A percentile compares a stretch with the other conserved stretches of the same genome.
Conservation (phyloP, 768 basidiomycete genomes). For the Saitozyma sp. region DNA sequence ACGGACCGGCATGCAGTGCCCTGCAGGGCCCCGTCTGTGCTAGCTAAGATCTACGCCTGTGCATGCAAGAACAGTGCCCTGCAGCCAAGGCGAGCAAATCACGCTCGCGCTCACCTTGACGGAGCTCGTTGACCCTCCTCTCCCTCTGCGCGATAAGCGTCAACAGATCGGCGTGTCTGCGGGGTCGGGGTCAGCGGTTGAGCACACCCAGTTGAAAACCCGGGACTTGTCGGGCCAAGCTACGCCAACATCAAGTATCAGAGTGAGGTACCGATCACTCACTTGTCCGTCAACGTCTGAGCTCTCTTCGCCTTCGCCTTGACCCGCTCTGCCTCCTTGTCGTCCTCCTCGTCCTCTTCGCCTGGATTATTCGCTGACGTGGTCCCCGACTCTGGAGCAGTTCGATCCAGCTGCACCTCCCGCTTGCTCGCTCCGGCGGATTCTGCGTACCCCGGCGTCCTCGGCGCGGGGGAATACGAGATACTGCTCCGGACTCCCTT, state of each 20-base stretch:
- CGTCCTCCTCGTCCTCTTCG: background rate
- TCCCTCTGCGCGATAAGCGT: slow-evolving; percentile 43
- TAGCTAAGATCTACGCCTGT: too few species aligned
- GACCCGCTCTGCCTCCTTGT: slow-evolving; percentile 1
- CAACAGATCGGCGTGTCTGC: slow-evolving; percentile 43
- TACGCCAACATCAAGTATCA: background rate
- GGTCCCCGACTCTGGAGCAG: too few species aligned
- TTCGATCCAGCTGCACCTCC: background rate
- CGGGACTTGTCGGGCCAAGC: too few species aligned
- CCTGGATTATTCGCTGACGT: too few species aligned
- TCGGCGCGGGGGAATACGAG: slow-evolving; percentile 29
- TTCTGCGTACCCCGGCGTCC: background rate
- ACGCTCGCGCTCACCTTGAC: slow-evolving; percentile 27
- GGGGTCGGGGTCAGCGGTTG: background rate
- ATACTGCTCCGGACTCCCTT: slow-evolving; percentile 26
- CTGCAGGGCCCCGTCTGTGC: too few species aligned
- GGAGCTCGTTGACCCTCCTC: slow-evolving; percentile 36
- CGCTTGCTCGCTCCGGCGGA: background rate
- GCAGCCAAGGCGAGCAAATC: background rate
- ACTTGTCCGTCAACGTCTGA: slow-evolving; percentile 38
- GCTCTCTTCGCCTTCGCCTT: slow-evolving; percentile 5
- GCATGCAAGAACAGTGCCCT: too few species aligned
- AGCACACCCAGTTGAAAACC: too few species aligned
- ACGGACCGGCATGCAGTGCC: too few species aligned
- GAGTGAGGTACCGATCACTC: slow-evolving; percentile 6